Evolutionary conservation across 768 basidiomycete species (phyloP).

Genomic region (Boletus rubescentipes): DNA sequence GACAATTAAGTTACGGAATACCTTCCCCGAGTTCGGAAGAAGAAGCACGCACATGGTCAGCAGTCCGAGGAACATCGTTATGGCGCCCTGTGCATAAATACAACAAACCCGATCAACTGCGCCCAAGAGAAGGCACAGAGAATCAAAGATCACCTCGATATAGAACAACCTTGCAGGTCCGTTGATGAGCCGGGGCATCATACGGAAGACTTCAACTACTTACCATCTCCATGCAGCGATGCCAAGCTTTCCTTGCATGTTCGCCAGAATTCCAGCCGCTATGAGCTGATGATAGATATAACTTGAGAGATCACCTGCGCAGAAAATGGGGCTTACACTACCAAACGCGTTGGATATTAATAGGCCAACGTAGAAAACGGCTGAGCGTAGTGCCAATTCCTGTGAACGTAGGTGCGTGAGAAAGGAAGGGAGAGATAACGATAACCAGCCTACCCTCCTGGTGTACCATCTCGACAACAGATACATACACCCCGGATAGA

Average conservation of each 20-base stretch:
- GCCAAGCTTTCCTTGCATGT: constrained; percentile 67
- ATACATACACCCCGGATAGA: constrained; percentile 58
- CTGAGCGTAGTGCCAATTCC: constrained; percentile 67
- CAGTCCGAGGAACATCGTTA: constrained; percentile 61
- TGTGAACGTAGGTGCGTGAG: constrained; percentile 15
- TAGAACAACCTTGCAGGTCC: constrained; percentile 56
- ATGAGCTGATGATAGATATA: constrained; percentile 44
- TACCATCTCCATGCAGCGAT: constrained; percentile 73
- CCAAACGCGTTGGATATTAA: constrained; percentile 70
- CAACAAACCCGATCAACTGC: background rate
- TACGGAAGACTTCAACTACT: constrained; percentile 8
- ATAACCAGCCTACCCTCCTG: constrained; percentile 26
- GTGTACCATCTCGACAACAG: constrained; percentile 57
- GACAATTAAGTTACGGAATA: background rate
- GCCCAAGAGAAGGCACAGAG: background rate
- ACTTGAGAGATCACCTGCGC: background rate
- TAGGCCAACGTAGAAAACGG: constrained; percentile 57
- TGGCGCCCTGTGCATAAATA: constrained; percentile 45
- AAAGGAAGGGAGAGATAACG: background rate
- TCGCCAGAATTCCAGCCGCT: constrained; percentile 70
- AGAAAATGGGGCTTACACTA: constrained; percentile 40
- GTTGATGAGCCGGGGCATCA: background rate
- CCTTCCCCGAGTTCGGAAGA: background rate
- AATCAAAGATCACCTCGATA: constrained; percentile 49
- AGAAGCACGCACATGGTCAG: constrained; percentile 43